phyloP scores from a whole-genome alignment of 345 rosid species.

The Erodium maritimum region DNA sequence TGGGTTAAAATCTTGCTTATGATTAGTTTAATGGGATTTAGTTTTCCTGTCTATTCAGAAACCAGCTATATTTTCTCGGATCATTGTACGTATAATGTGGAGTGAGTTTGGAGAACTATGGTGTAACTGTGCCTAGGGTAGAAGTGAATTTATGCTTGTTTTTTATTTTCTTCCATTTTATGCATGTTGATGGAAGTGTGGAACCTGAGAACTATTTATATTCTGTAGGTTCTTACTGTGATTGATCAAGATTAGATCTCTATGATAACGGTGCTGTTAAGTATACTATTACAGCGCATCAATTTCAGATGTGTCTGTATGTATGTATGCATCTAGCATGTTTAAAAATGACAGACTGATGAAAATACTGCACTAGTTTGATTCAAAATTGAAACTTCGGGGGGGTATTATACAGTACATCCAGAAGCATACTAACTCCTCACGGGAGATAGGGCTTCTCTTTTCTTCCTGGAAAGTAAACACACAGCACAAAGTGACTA shows the following conservation, averaged over 20 bases:
- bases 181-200: background rate
- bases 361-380: background rate
- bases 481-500: background rate
- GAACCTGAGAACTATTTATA: background rate
- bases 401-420: background rate
- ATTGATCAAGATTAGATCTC: too few species aligned
- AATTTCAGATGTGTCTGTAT: too few species aligned
- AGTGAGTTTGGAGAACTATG: background rate
- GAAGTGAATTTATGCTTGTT: background rate
- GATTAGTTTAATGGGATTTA: background rate
- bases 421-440: background rate
- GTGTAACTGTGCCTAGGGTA: background rate
- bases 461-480: conserved; percentile 1
- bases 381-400: background rate
- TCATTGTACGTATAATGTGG: too few species aligned
- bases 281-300: too few species aligned
- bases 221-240: too few species aligned
- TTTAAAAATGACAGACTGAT: background rate
- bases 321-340: background rate
- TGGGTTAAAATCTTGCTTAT: background rate
- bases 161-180: background rate
- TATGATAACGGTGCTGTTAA: too few species aligned
- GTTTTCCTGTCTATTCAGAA: background rate
- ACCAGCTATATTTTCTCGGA: background rate
- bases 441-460: background rate